Conservation (phyloP, 2,329 filamentous ascomycete genomes). For the Zelopaecilomyces penicillatus region DNA sequence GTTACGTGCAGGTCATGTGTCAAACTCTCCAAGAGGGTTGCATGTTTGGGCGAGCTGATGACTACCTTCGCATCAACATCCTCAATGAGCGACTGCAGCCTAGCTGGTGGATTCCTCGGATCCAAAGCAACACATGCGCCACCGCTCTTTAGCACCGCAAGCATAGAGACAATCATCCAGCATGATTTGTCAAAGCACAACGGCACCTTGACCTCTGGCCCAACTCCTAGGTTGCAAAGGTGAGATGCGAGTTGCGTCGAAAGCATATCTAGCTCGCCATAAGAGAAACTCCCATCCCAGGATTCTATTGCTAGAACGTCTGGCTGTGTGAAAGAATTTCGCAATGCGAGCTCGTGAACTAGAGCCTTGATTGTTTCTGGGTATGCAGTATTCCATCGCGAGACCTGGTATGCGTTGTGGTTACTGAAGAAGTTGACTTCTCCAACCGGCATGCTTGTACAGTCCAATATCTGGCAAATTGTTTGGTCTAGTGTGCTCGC, state of each 20-base stretch:
- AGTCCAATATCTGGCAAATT: not conserved
- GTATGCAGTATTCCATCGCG: not conserved
- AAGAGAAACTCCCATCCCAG: constrained; percentile 13
- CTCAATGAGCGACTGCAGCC: not conserved
- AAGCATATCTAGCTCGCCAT: constrained; percentile 11
- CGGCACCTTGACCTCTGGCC: constrained; percentile 1
- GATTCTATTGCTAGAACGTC: constrained; percentile 10
- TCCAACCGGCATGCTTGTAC: not conserved
- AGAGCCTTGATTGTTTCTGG: not conserved
- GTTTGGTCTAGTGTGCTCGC: not conserved
- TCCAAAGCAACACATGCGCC: not conserved
- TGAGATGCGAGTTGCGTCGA: constrained; percentile 10
- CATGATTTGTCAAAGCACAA: not conserved
- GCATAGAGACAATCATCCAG: not conserved
- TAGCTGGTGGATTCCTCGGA: not conserved
- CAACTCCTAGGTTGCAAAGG: constrained; percentile 2
- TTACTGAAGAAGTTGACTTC: not conserved
- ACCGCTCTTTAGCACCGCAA: not conserved
- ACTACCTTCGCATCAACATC: not conserved
- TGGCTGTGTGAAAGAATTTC: not conserved
- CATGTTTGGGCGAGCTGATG: not conserved
- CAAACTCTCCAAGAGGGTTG: not conserved
- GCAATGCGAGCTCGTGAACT: not conserved
- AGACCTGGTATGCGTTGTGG: not conserved
- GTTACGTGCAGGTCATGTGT: not conserved